These are phyloP conservation scores for Claviceps arundinis DNA, from an alignment of 2,329 filamentous ascomycete genomes.

Conservation along the genomic window DNA sequence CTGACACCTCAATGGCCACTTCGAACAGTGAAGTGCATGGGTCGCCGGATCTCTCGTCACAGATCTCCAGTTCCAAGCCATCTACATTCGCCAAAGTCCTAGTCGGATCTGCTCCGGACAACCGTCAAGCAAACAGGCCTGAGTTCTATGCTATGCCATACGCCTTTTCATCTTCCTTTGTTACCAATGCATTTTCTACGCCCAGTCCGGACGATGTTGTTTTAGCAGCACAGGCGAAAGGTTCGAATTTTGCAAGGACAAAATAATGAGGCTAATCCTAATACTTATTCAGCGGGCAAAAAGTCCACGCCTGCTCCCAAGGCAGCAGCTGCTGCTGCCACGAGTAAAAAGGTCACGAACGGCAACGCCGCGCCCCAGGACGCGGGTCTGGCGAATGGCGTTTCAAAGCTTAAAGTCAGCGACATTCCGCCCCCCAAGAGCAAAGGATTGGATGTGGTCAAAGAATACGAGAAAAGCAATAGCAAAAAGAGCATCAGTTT, in stretches of 20 bases:
- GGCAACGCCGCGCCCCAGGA: slow-evolving; percentile 16
- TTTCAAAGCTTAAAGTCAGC: slow-evolving; percentile 28
- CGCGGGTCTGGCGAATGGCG: slow-evolving; percentile 15
- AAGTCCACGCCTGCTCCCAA: slow-evolving; percentile 28
- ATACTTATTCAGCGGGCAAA: slow-evolving; percentile 39
- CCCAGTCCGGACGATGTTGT: slow-evolving; percentile 90
- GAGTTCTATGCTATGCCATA: slow-evolving; percentile 34
- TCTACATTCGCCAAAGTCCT: slow-evolving; percentile 45
- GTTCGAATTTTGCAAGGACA: slow-evolving; percentile 50
- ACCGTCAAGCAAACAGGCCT: slow-evolving; percentile 15
- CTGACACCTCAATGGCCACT: background rate
- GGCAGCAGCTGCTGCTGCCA: slow-evolving; percentile 11
- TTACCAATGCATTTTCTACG: slow-evolving; percentile 56
- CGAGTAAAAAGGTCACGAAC: slow-evolving; percentile 25
- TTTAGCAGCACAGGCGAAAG: slow-evolving; percentile 76
- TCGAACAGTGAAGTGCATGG: background rate
- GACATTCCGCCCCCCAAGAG: slow-evolving; percentile 46
- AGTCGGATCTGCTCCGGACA: slow-evolving; percentile 28
- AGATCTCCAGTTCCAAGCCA: slow-evolving; percentile 20
- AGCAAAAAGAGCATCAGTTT: slow-evolving; percentile 78
- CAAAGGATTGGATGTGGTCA: slow-evolving; percentile 75
- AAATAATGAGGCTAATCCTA: slow-evolving; percentile 38
- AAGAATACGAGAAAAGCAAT: slow-evolving; percentile 62
- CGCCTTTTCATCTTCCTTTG: slow-evolving; percentile 32
- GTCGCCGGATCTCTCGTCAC: background rate